phyloP scores from a whole-genome alignment of 768 basidiomycete species.

The Pisolithus tinctorius region DNA sequence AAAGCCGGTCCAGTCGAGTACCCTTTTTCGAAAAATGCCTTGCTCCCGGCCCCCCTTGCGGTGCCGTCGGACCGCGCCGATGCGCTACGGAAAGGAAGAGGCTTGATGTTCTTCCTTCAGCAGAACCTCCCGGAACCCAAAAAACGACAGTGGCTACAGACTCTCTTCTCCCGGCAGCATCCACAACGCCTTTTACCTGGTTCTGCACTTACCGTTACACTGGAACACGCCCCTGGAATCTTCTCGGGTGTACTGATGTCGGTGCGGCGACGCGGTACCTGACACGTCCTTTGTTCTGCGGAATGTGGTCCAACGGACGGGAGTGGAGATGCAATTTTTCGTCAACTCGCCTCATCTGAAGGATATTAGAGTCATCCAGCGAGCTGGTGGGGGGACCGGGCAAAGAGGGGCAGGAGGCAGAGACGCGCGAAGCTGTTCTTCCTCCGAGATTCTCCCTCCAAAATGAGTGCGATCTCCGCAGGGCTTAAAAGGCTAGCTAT shows the following conservation, averaged over 20 bases:
- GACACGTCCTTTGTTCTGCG: conserved; percentile 87
- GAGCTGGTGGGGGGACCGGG: conserved; percentile 36
- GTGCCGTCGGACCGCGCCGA: conserved; percentile 31
- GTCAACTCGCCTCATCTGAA: conserved; percentile 82
- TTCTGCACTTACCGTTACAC: conserved; percentile 76
- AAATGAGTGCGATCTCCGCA: conserved; percentile 69
- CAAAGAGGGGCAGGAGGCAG: conserved; percentile 48
- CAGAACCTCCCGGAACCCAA: conserved; percentile 59
- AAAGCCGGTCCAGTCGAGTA: conserved; percentile 30
- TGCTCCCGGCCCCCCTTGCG: conserved; percentile 42
- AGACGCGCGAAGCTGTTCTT: conserved; percentile 79
- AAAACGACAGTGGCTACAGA: conserved; percentile 61
- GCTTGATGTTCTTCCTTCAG: conserved; percentile 69
- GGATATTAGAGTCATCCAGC: conserved; percentile 74
- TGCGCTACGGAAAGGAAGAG: conserved; percentile 58
- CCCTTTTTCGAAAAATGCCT: conserved; percentile 68
- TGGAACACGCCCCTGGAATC: conserved; percentile 67
- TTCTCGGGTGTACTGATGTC: conserved; percentile 90
- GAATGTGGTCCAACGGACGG: conserved; percentile 86
- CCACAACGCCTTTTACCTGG: conserved; percentile 69
- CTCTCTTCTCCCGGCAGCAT: conserved; percentile 67
- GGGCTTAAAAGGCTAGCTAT: not conserved
- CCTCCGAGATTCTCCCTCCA: conserved; percentile 73
- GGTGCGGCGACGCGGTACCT: conserved; percentile 72
- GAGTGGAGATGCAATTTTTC: conserved; percentile 91